A percentile compares a stretch with the other conserved stretches of the same genome.
Evolutionary conservation across 2,329 filamentous ascomycete species (phyloP).

Genomic region (Mycogone perniciosa): DNA sequence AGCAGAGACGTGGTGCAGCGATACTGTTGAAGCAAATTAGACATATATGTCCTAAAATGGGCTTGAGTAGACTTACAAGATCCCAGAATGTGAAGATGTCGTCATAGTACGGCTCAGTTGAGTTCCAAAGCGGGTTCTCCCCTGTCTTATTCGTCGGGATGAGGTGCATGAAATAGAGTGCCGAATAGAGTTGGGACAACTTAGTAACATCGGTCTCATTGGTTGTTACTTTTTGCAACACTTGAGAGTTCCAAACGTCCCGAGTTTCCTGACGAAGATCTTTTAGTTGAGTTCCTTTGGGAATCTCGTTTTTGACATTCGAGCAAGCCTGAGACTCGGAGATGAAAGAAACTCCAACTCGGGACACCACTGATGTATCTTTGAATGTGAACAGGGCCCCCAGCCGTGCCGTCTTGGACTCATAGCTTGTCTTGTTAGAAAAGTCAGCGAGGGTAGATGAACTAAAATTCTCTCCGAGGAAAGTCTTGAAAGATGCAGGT

Average conservation of each 20-base stretch:
- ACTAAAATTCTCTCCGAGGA: constrained; percentile 30
- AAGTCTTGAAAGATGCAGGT: constrained; percentile 38
- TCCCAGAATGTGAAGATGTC: constrained; percentile 68
- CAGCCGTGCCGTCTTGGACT: constrained; percentile 33
- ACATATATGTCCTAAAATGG: neutral
- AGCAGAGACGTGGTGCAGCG: constrained; percentile 59
- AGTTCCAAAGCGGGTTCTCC: constrained; percentile 62
- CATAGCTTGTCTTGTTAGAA: constrained; percentile 25
- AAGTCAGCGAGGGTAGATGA: constrained; percentile 27
- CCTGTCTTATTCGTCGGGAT: constrained; percentile 65
- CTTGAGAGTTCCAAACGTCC: constrained; percentile 52
- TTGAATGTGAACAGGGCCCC: constrained; percentile 51
- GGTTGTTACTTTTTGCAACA: constrained; percentile 59
- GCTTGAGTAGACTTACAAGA: constrained; percentile 17
- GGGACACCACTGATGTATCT: constrained; percentile 41
- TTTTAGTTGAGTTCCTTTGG: constrained; percentile 34
- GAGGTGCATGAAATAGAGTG: constrained; percentile 63
- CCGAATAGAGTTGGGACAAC: constrained; percentile 57
- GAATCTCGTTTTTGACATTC: constrained; percentile 53
- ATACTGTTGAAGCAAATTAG: constrained; percentile 34
- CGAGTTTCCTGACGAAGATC: constrained; percentile 42
- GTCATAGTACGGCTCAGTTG: constrained; percentile 62
- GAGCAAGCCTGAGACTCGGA: constrained; percentile 53
- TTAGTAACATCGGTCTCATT: constrained; percentile 48
- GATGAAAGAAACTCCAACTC: constrained; percentile 64